These are phyloP conservation scores for Castanea crenata DNA, from an alignment of 306 rosid species.

Conservation along the genomic window DNA sequence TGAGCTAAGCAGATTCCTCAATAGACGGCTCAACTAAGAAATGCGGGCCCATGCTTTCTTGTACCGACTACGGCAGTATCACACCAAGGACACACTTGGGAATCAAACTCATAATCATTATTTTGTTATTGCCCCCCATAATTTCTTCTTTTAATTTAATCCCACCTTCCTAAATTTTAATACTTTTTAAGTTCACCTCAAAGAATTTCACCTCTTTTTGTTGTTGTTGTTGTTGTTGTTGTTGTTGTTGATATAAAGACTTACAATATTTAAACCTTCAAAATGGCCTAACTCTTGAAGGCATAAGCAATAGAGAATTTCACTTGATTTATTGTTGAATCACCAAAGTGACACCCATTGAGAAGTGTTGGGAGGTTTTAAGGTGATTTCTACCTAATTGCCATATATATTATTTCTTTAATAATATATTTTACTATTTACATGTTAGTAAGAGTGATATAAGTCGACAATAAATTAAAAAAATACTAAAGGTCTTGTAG, in stretches of 20 bases:
- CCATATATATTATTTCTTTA: too few species aligned
- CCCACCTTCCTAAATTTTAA: not conserved
- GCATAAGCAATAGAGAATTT: constrained; percentile 6
- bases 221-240: too few species aligned
- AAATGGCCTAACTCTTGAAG: too few species aligned
- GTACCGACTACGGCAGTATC: constrained; percentile 58
- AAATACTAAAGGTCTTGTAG: too few species aligned
- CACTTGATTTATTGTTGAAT: constrained; percentile 19
- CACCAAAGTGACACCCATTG: constrained; percentile 30
- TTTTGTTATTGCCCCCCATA: constrained; percentile 23
- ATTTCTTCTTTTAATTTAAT: constrained; percentile 1
- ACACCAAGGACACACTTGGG: constrained; percentile 34
- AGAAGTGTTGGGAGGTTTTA: too few species aligned
- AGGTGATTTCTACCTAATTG: too few species aligned
- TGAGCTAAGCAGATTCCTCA: constrained; percentile 71
- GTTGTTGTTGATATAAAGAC: too few species aligned
- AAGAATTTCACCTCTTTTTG: constrained; percentile 21
- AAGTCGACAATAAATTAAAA: too few species aligned
- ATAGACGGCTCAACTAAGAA: constrained; percentile 39
- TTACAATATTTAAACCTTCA: too few species aligned
- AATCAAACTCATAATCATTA: constrained; percentile 39
- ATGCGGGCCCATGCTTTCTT: constrained; percentile 31
- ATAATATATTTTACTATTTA: too few species aligned
- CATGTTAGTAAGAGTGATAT: too few species aligned
- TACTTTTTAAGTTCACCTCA: constrained; percentile 26